These are phyloP conservation scores for Suhomyces bribrorum DNA, from an alignment of 1,139 yeast species.

Conservation along the genomic window DNA sequence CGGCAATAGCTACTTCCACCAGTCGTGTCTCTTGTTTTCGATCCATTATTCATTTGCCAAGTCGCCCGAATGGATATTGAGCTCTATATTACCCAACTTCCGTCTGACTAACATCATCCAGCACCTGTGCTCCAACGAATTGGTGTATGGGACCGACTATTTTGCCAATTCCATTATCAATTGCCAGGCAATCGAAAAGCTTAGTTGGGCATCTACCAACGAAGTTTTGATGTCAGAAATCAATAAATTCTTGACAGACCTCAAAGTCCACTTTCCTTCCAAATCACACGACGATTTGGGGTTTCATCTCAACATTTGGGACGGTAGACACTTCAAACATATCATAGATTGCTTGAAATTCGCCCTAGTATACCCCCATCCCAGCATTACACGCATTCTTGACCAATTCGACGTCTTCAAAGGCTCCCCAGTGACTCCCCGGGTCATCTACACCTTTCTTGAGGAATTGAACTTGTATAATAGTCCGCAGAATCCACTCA, in stretches of 20 bases:
- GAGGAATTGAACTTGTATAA: conserved; percentile 29
- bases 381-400: conserved; percentile 19
- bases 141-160: conserved; percentile 25
- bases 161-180: conserved; percentile 29
- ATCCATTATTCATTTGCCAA: conserved; percentile 29
- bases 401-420: conserved; percentile 19
- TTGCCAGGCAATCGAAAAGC: conserved; percentile 18
- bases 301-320: conserved; percentile 34
- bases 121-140: conserved; percentile 29
- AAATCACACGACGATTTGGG: conserved; percentile 26
- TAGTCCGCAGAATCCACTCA: conserved; percentile 19
- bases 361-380: conserved; percentile 38
- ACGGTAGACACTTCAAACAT: conserved; percentile 27
- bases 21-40: conserved; percentile 30
- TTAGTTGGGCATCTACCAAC: conserved; percentile 16
- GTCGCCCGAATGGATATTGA: conserved; percentile 33
- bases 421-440: conserved; percentile 15
- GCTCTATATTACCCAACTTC: conserved; percentile 17
- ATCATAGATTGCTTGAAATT: conserved; percentile 35
- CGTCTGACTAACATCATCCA: conserved; percentile 25
- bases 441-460: conserved; percentile 21
- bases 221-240: conserved; percentile 12
- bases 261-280: conserved; percentile 16
- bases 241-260: conserved; percentile 18
- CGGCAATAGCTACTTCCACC: conserved; percentile 28